Conservation (phyloP, 2,329 filamentous ascomycete genomes). For the Escovopsis sp. region DNA sequence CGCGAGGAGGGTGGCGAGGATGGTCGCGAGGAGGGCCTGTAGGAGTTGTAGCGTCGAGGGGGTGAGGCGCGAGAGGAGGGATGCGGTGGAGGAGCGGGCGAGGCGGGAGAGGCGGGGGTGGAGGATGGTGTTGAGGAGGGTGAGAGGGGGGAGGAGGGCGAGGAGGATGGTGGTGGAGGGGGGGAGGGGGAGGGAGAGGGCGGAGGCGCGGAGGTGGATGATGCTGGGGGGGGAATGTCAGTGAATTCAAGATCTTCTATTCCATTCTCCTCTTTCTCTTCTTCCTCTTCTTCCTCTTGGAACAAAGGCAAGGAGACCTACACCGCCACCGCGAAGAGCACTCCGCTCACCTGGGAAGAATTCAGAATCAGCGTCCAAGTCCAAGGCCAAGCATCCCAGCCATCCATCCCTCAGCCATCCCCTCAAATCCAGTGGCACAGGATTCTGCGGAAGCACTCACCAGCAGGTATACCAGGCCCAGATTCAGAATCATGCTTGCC, state of each 20-base stretch:
- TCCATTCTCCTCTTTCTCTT: too few species aligned
- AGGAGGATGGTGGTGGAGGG: slow-evolving; percentile 20
- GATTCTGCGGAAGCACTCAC: slow-evolving; percentile 13
- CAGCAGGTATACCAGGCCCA: slow-evolving; percentile 16
- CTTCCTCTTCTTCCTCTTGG: too few species aligned
- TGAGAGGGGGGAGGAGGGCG: slow-evolving; percentile 25
- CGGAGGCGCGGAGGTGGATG: slow-evolving; percentile 22
- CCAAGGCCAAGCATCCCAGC: too few species aligned
- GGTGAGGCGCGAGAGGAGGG: slow-evolving; percentile 10
- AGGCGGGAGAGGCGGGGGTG: slow-evolving; percentile 17
- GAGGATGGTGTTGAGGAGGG: slow-evolving; percentile 21
- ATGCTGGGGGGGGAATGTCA: too few species aligned
- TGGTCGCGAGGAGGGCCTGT: slow-evolving; percentile 25
- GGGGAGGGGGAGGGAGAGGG: slow-evolving; percentile 26
- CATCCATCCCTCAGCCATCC: too few species aligned
- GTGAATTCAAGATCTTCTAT: too few species aligned
- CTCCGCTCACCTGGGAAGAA: slow-evolving; percentile 12
- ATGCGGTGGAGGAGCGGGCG: slow-evolving; percentile 8
- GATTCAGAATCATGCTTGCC: slow-evolving; percentile 9
- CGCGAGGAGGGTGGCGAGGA: slow-evolving; percentile 29
- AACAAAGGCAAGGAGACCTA: too few species aligned
- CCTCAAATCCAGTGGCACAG: too few species aligned
- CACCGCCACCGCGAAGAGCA: slow-evolving; percentile 18
- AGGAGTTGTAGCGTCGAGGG: slow-evolving; percentile 23
- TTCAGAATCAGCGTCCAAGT: neutral